Evolutionary conservation across 1,284 basidiomycete genomes (phyloP).

Genomic region (Cystobasidium sp.): DNA sequence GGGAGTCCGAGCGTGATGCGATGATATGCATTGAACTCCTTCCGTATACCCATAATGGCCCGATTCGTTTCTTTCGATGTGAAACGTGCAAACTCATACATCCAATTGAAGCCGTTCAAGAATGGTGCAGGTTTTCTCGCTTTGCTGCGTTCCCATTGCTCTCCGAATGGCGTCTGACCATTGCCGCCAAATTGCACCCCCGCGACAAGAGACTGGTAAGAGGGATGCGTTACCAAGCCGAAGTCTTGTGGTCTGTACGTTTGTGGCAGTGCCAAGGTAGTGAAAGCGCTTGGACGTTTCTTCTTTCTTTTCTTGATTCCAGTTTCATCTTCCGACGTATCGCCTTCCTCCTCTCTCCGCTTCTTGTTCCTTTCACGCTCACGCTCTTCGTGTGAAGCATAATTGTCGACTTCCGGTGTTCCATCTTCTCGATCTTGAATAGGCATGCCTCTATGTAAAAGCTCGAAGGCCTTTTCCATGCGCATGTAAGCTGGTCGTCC

Average conservation of each 20-base stretch:
- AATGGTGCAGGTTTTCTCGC: conserved; percentile 38
- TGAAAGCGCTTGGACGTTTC: conserved; percentile 32
- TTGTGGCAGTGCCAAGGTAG: conserved; percentile 10
- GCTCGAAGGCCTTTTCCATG: conserved; percentile 40
- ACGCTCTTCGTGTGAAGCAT: conserved; percentile 22
- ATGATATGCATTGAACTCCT: conserved; percentile 35
- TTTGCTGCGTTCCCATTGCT: conserved; percentile 42
- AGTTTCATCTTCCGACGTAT: conserved; percentile 36
- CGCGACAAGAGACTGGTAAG: conserved; percentile 16
- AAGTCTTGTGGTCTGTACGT: conserved; percentile 23
- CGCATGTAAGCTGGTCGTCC: conserved; percentile 42
- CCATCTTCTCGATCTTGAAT: conserved; percentile 6
- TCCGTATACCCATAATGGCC: conserved; percentile 24
- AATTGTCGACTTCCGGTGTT: conserved; percentile 26
- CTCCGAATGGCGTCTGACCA: conserved; percentile 31
- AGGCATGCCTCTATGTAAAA: conserved; percentile 14
- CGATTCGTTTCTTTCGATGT: conserved; percentile 30
- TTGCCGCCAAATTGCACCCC: conserved; percentile 40
- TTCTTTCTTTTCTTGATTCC: conserved; percentile 22
- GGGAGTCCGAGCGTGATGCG: conserved; percentile 26
- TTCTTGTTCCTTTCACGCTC: conserved; percentile 28
- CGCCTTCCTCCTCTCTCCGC: conserved; percentile 45
- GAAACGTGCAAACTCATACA: conserved; percentile 36
- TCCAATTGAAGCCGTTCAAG: conserved; percentile 39
- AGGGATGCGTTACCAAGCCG: conserved; percentile 13